Base-by-base conservation (phyloP, 257 asterid genomes). In the Gentiana straminea region DNA sequence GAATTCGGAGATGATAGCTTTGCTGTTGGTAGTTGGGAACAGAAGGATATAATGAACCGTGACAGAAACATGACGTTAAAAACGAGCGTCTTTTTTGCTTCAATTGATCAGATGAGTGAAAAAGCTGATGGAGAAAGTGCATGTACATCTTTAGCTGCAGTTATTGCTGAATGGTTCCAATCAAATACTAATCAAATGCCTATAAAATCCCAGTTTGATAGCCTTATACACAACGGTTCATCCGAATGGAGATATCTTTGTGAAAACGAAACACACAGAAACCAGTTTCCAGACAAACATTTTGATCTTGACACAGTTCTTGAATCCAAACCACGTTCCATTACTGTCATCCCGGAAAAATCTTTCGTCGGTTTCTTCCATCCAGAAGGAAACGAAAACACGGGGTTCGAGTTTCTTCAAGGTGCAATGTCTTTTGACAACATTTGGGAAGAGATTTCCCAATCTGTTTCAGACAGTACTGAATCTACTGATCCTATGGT, bases 61-160 rank as follows among this genome's bases (percentile, higher is more conserved):
- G 95, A 88, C 15, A 88, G 91, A 5, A 77, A 70, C 32, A 62
- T 82, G 86, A 84, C 80, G 77, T 46, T 88, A 70, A 65, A 79
- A 75, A 77, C 91, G 4, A 66, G 73, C 58, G 90, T 84, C 56
- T 88, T 88, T 73, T 88, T 80, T 39, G 89, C 95, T 67, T 80
- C 96, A 5, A 88, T 88, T 38, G 96, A 88, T 67, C 96, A 88
- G 60, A 77, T 94, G 58, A 81, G 76, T n/a, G 94, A 82, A 61
- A 77, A 81, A 12, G 96, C 94, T 44, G 84, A 90, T 1, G 96
- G 96, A 13, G 96, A 88, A 58, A 84, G 96, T 51, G 96, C 96
- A 0, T 88, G 96, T 48, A 79, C 96, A 3, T 86, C 94, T 58
- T 80, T 88, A 13, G 96, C 82, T 48, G 93, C 96, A 15, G 95